Conservation (phyloP, 495 filamentous ascomycete species). For the Penicillium subrubescens region DNA sequence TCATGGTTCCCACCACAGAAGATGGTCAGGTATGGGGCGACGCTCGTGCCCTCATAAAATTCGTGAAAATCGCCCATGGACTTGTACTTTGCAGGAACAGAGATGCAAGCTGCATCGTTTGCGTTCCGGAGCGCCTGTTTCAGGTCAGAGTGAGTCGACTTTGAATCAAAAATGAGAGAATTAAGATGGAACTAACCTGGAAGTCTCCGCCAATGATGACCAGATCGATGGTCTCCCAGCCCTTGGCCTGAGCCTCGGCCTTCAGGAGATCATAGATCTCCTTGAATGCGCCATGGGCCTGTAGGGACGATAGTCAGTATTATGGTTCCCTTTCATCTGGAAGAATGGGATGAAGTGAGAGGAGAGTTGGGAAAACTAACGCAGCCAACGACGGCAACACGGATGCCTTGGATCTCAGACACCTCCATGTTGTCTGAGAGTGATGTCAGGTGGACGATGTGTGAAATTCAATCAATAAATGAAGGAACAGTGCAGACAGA, state of each 20-base stretch:
- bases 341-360: not conserved
- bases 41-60: slow-evolving; percentile 80
- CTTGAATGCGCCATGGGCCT: slow-evolving; percentile 90
- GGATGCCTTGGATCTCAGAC: slow-evolving; percentile 10
- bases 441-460: not conserved
- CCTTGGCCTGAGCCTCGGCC: slow-evolving; percentile 59
- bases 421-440: not conserved
- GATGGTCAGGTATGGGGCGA: slow-evolving; percentile 83
- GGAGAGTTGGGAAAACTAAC: slow-evolving; percentile 49
- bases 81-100: slow-evolving; percentile 81
- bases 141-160: slow-evolving; percentile 23
- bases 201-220: slow-evolving; percentile 92
- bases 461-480: not conserved
- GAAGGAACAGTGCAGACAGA: not conserved
- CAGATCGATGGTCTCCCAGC: slow-evolving; percentile 77
- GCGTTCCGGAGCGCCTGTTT: slow-evolving; percentile 79
- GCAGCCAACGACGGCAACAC: slow-evolving; percentile 77
- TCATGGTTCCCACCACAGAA: slow-evolving; percentile 97
- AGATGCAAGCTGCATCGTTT: slow-evolving; percentile 82
- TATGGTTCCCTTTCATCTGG: not conserved
- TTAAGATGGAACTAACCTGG: slow-evolving; percentile 54
- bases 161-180: not conserved
- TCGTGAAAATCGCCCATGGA: slow-evolving; percentile 85
- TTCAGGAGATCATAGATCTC: slow-evolving; percentile 82
- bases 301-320: slow-evolving; percentile 2